These are phyloP conservation scores for Phytophthora nicotianae DNA, from an alignment of 352 stramenopile genomes.

Conservation along the genomic window DNA sequence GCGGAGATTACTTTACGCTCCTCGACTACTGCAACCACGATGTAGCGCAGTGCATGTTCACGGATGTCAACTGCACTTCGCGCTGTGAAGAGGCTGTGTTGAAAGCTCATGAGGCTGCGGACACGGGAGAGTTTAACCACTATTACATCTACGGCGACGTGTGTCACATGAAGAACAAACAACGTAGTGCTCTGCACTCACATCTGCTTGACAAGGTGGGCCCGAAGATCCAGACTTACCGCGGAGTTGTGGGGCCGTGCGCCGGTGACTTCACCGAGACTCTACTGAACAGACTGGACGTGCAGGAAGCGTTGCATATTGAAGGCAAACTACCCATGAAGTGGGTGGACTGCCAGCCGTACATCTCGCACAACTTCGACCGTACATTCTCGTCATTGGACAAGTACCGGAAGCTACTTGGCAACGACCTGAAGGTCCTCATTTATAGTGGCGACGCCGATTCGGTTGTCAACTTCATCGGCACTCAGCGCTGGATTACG, in stretches of 20 bases:
- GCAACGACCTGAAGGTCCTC: constrained; percentile 48
- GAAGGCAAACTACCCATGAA: constrained; percentile 42
- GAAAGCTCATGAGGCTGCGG: constrained; percentile 44
- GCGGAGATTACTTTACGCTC: constrained; percentile 58
- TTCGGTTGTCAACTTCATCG: constrained; percentile 78
- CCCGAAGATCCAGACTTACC: constrained; percentile 43
- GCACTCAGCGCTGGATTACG: constrained; percentile 84
- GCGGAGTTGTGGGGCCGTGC: constrained; percentile 59
- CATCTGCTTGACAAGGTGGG: constrained; percentile 35
- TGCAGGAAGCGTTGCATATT: constrained; percentile 65
- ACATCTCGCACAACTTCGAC: constrained; percentile 50
- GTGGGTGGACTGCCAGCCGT: constrained; percentile 65
- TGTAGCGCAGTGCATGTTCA: constrained; percentile 68
- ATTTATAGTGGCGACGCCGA: constrained; percentile 78
- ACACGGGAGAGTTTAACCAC: constrained; percentile 56
- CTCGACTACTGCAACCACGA: constrained; percentile 58
- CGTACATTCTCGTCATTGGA: constrained; percentile 58
- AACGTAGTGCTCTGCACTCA: constrained; percentile 47
- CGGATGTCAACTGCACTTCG: constrained; percentile 47
- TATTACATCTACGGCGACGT: constrained; percentile 81
- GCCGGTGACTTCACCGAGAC: constrained; percentile 55
- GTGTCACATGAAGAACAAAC: constrained; percentile 61
- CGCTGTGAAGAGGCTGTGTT: constrained; percentile 53
- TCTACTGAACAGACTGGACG: constrained; percentile 56
- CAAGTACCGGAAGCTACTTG: constrained; percentile 67